These are phyloP conservation scores for Chrysoporthe deuterocubensis DNA, from an alignment of 2,329 filamentous ascomycete genomes.

Conservation along the genomic window DNA sequence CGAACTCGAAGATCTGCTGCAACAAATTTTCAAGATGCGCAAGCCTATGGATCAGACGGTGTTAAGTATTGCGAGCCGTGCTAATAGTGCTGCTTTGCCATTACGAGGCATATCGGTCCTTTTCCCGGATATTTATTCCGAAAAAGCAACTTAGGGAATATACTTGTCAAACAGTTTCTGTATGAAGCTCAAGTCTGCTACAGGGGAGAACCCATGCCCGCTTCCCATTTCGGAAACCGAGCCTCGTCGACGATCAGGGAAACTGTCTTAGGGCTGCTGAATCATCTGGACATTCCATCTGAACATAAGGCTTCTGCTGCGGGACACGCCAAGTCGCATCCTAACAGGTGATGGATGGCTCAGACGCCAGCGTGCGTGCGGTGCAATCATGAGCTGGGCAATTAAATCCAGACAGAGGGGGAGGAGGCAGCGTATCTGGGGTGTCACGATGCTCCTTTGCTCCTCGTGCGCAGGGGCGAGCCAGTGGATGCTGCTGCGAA, in stretches of 20 bases:
- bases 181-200: slow-evolving; percentile 24
- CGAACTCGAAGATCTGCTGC: not conserved
- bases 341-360: too few species aligned
- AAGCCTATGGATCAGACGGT: too few species aligned
- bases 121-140: not conserved
- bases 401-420: too few species aligned
- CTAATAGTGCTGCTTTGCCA: not conserved
- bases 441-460: too few species aligned
- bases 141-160: not conserved
- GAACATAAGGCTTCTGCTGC: not conserved
- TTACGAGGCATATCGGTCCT: not conserved
- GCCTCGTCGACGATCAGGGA: slow-evolving; percentile 19
- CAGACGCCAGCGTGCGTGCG: too few species aligned
- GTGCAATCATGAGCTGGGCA: too few species aligned
- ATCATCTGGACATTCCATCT: not conserved
- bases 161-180: slow-evolving; percentile 22
- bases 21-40: not conserved
- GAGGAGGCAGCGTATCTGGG: too few species aligned
- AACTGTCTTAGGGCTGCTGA: slow-evolving; percentile 2
- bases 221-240: slow-evolving; percentile 13
- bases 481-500: too few species aligned
- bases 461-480: too few species aligned
- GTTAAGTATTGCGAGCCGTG: not conserved
- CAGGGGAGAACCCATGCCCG: slow-evolving; percentile 12
- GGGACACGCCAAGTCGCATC: not conserved